Evolutionary conservation across 2,329 filamentous ascomycete genomes (phyloP).

Genomic region (Fusarium nisikadoi): DNA sequence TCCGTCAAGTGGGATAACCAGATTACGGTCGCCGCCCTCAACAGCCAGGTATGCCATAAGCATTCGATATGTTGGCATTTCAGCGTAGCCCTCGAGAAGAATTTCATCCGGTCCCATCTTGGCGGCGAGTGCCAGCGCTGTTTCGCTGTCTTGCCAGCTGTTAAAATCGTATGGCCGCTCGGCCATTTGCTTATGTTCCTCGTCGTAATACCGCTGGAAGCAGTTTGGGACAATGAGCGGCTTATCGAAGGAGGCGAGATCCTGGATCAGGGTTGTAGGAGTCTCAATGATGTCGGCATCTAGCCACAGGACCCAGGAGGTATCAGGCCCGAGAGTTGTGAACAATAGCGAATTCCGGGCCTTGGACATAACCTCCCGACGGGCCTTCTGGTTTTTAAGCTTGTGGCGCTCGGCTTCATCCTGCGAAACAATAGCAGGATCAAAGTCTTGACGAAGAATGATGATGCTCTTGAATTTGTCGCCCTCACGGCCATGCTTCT

Average conservation of each 20-base stretch:
- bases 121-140: conserved; percentile 77
- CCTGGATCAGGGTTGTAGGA: conserved; percentile 85
- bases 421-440: conserved; percentile 82
- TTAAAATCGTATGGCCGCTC: conserved; percentile 96
- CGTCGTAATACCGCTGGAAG: conserved; percentile 85
- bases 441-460: conserved; percentile 95
- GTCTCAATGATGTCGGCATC: conserved; percentile 93
- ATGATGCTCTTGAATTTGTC: conserved; percentile 92
- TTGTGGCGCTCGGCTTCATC: conserved; percentile 91
- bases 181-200: conserved; percentile 73
- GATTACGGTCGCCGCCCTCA: conserved; percentile 64
- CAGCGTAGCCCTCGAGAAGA: conserved; percentile 89
- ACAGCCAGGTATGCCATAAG: conserved; percentile 87
- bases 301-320: conserved; percentile 97
- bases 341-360: conserved; percentile 95
- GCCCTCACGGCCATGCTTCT: conserved; percentile 78
- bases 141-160: conserved; percentile 92
- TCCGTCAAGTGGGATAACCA: conserved; percentile 83
- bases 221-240: conserved; percentile 96
- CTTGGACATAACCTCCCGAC: conserved; percentile 89
- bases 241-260: conserved; percentile 87
- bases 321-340: conserved; percentile 89
- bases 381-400: conserved; percentile 85
- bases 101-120: conserved; percentile 93
- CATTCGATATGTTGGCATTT: conserved; percentile 90